Evolutionary conservation across 2,329 filamentous ascomycete genomes (phyloP).

Genomic region (Nemania bipapillata): DNA sequence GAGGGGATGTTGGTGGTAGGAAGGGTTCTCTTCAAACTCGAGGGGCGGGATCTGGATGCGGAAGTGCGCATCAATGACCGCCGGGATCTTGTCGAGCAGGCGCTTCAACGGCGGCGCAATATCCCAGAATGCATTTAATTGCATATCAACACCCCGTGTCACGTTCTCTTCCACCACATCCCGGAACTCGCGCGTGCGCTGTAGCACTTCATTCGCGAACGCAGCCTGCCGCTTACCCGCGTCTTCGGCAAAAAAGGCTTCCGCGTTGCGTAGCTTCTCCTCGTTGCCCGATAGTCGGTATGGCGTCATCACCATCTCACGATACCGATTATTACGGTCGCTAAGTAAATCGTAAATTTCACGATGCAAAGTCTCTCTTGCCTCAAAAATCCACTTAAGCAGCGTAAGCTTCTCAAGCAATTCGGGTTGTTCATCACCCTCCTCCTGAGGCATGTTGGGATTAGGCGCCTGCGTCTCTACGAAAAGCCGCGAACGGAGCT

Average conservation of each 20-base stretch:
- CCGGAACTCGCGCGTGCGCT: constrained; percentile 80
- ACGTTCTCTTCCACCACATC: constrained; percentile 85
- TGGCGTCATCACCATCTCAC: constrained; percentile 82
- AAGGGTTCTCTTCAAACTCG: constrained; percentile 87
- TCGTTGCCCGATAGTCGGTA: constrained; percentile 79
- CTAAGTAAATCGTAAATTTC: constrained; percentile 85
- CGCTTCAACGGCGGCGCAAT: constrained; percentile 85
- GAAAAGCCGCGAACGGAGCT: constrained; percentile 77
- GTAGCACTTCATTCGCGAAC: constrained; percentile 76
- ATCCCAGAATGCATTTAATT: constrained; percentile 96
- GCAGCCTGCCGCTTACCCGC: constrained; percentile 75
- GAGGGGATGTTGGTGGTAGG: constrained; percentile 81
- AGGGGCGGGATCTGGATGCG: constrained; percentile 78
- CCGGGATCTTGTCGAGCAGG: constrained; percentile 82
- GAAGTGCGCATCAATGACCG: constrained; percentile 59
- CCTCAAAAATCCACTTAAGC: constrained; percentile 96
- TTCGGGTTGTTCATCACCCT: constrained; percentile 94
- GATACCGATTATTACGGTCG: constrained; percentile 87
- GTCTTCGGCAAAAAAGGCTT: constrained; percentile 84
- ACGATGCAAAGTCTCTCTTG: constrained; percentile 85
- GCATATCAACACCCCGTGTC: constrained; percentile 85
- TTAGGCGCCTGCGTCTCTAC: constrained; percentile 74
- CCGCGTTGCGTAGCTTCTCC: constrained; percentile 81
- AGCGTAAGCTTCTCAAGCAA: constrained; percentile 92
- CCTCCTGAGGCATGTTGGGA: constrained; percentile 88